Conservation (phyloP, 768 basidiomycete species). For the Mycena amicta region DNA sequence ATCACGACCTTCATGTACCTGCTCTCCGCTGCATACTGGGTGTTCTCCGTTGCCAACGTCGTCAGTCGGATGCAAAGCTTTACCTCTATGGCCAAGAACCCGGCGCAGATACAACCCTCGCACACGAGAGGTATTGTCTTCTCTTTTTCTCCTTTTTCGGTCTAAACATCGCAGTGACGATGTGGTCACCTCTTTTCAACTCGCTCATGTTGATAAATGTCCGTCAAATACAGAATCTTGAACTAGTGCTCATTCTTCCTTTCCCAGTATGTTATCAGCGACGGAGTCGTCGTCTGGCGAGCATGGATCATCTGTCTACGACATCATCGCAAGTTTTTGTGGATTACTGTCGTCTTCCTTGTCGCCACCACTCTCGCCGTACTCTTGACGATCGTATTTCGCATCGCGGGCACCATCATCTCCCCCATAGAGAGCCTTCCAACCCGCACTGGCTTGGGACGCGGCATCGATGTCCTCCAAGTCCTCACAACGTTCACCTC, state of each 20-base stretch:
- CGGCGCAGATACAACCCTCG: background rate
- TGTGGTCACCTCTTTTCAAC: slow-evolving; percentile 17
- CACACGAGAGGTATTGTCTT: too few relatives aligned
- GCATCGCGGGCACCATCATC: background rate
- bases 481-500: slow-evolving; percentile 11
- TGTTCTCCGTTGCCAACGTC: slow-evolving; percentile 5
- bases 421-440: background rate
- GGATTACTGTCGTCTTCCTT: background rate
- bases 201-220: slow-evolving; percentile 13
- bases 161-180: too few relatives aligned
- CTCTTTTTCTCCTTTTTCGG: too few relatives aligned
- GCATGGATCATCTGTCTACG: background rate
- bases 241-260: background rate
- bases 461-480: slow-evolving; percentile 17
- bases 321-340: background rate
- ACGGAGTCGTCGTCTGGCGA: slow-evolving; percentile 1
- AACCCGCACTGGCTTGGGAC: background rate
- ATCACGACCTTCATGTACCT: slow-evolving; percentile 10
- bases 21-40: slow-evolving; percentile 7
- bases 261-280: slow-evolving; percentile 1
- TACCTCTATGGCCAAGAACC: background rate
- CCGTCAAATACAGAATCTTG: background rate
- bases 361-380: background rate
- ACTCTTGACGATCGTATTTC: slow-evolving; percentile 8
- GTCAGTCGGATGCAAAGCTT: slow-evolving; percentile 2